Base-by-base conservation (phyloP, 2,329 filamentous ascomycete species). In the Juglanconis sp. region DNA sequence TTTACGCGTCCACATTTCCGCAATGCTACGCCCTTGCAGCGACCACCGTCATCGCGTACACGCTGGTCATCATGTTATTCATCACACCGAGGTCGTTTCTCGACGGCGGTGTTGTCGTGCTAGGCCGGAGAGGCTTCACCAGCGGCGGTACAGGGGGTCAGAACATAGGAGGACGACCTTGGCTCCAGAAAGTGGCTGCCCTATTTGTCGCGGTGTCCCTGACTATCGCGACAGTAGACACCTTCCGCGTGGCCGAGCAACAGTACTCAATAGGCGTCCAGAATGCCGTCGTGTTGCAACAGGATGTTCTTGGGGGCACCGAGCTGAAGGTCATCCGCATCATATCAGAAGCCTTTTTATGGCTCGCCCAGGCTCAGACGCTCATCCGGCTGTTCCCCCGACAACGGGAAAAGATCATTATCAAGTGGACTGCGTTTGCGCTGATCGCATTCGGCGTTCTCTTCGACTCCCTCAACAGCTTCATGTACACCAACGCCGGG, bases 391-490 rank as follows among this genome's bases (percentile, higher is more conserved):
- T 99, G 1, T 99, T 99, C 68, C 95, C 95, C 7, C 91, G 95
- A 38, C 94, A 98, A 70, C 91, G 96, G 70, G 95, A 99, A 76
- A 98, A 98, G 76, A 88, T 98, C 56, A 91, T 98, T 66, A 99
- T 99, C 77, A 98, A 98, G 77, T 99, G 94, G 94, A 92, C 94
- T 15, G 95, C 94, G 1, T 97, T 98, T 71, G 92, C 90, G 3
- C 84, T 99, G 60, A 97, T 99, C 69, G 85, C 92, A 0, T 82
- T 97, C 62, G 94, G 98, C 71, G 88, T 94, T 48, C 86, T 93
- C 10, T 99, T 99, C 73, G 93, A 90, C 69, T 92, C 90, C 52
- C 83, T 98, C 61, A 96, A 97, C 78, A 95, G 90, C 69, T 98
- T 98, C 70, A 72, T 80, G 56, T 85, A 82, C 67, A 74, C 76